Evolutionary conservation across 2,329 filamentous ascomycete genomes (phyloP).

Genomic region (Fonsecaea monophora): DNA sequence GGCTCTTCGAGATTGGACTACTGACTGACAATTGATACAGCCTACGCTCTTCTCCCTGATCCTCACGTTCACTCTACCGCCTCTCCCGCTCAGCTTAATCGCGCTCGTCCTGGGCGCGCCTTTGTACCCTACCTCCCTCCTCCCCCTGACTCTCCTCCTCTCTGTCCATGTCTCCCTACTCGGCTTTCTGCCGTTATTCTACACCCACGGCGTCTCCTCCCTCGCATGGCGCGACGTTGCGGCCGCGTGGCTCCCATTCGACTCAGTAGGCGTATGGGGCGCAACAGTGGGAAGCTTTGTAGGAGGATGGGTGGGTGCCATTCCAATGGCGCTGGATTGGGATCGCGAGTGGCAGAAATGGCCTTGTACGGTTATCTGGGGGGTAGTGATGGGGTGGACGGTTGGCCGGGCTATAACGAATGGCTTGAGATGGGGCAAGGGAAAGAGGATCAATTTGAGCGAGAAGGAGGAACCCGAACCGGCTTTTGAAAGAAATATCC

Average conservation of each 20-base stretch:
- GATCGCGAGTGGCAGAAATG: conserved; percentile 99
- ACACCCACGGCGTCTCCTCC: conserved; percentile 79
- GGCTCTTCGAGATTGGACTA: background rate
- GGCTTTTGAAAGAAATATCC: background rate
- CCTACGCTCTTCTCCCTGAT: conserved; percentile 63
- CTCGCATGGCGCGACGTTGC: conserved; percentile 73
- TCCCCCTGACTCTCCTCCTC: conserved; percentile 77
- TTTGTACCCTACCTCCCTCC: conserved; percentile 72
- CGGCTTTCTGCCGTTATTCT: conserved; percentile 79
- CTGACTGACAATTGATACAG: conserved; percentile 14
- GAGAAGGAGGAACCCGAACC: conserved; percentile 32
- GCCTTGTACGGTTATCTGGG: conserved; percentile 88
- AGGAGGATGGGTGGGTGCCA: conserved; percentile 90
- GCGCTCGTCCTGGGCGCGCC: conserved; percentile 86
- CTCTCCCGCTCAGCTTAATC: conserved; percentile 63
- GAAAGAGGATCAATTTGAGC: conserved; percentile 39
- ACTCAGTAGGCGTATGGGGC: conserved; percentile 76
- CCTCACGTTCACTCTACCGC: conserved; percentile 60
- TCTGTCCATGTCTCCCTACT: conserved; percentile 83
- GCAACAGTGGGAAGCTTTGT: conserved; percentile 76
- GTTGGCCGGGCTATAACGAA: conserved; percentile 57
- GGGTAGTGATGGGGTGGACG: conserved; percentile 79
- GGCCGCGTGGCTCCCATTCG: conserved; percentile 73
- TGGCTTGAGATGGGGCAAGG: conserved; percentile 31
- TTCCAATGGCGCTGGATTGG: conserved; percentile 97